These are phyloP conservation scores for Rhodotorula taiwanensis DNA, from an alignment of 768 basidiomycete genomes.

Conservation along the genomic window DNA sequence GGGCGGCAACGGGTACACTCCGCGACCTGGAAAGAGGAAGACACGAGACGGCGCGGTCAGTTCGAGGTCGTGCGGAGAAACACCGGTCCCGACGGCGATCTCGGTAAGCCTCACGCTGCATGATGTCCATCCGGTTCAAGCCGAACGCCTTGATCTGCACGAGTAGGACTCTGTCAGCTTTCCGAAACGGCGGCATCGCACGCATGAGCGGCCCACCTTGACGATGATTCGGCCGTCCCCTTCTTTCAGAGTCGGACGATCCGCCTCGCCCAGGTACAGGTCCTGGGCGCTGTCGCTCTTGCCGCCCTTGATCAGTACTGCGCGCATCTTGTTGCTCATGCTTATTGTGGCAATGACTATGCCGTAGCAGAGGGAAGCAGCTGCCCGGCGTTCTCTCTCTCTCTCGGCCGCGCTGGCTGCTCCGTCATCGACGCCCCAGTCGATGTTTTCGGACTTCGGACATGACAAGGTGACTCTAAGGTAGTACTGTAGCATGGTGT, in stretches of 20 bases:
- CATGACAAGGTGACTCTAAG: too few species aligned
- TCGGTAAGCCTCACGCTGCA: constrained; percentile 1
- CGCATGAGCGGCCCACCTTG: constrained; percentile 18
- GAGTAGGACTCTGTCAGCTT: too few species aligned
- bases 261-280: constrained; percentile 35
- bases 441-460: too few species aligned
- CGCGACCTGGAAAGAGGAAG: neutral
- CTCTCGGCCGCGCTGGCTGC: too few species aligned
- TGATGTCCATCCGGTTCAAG: constrained; percentile 33
- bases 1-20: constrained; percentile 39
- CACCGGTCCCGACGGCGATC: too few species aligned
- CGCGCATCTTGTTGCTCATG: constrained; percentile 11
- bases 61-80: too few species aligned
- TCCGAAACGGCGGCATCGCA: neutral
- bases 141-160: constrained; percentile 38
- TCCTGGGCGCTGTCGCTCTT: constrained; percentile 11
- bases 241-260: constrained; percentile 23
- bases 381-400: too few species aligned
- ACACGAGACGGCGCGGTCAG: neutral
- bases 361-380: too few species aligned
- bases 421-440: too few species aligned
- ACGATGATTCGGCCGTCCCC: constrained; percentile 36
- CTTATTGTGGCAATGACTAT: too few species aligned
- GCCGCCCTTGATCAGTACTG: constrained; percentile 28
- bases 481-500: too few species aligned